phyloP scores from a whole-genome alignment of 1,284 basidiomycete genomes.

The Malassezia sympodialis region DNA sequence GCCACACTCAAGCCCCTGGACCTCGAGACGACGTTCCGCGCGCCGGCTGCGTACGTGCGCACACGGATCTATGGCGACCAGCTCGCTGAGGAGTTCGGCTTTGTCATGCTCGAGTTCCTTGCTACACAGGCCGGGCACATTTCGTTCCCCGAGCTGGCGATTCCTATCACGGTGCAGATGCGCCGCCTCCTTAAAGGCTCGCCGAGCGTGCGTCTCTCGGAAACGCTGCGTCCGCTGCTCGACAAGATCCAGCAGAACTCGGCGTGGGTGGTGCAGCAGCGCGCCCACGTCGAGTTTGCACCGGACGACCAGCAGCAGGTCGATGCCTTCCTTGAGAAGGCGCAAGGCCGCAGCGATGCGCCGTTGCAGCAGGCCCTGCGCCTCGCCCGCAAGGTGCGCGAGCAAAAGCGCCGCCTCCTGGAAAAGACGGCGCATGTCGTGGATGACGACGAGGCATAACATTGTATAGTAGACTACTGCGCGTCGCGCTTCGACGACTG shows the following conservation, averaged over 20 bases:
- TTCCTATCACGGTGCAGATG: conserved; percentile 63
- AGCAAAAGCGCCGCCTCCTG: conserved; percentile 38
- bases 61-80: conserved; percentile 78
- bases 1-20: conserved; percentile 84
- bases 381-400: conserved; percentile 40
- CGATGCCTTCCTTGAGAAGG: conserved; percentile 22
- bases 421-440: conserved; percentile 30
- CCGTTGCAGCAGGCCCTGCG: conserved; percentile 37
- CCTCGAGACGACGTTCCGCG: conserved; percentile 74
- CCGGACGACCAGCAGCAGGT: conserved; percentile 22
- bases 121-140: conserved; percentile 55
- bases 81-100: conserved; percentile 69
- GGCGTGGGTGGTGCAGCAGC: conserved; percentile 30
- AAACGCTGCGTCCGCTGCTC: conserved; percentile 27
- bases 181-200: conserved; percentile 33
- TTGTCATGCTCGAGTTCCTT: conserved; percentile 65
- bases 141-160: conserved; percentile 81
- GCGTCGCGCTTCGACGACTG: neutral
- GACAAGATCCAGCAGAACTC: conserved; percentile 39
- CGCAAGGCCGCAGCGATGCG: conserved; percentile 26
- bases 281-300: conserved; percentile 40
- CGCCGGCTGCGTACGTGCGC: conserved; percentile 76
- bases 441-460: conserved; percentile 20
- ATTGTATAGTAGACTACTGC: neutral
- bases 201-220: conserved; percentile 27